Evolutionary conservation across 768 basidiomycete species (phyloP).

Genomic region (Rhodotorula kratochvilovae): DNA sequence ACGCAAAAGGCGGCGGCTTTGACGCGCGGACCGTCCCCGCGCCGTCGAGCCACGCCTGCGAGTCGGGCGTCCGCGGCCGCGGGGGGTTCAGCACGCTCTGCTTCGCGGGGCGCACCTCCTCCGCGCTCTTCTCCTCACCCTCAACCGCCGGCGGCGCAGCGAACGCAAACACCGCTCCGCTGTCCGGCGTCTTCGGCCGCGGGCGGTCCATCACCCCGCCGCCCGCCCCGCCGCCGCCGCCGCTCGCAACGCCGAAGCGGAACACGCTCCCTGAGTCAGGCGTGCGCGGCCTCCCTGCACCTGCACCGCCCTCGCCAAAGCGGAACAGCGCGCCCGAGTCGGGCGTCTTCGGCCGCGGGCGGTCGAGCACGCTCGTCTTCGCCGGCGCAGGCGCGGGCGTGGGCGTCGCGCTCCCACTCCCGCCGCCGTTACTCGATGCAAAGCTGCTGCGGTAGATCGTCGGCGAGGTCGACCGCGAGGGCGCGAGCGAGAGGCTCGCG

Average conservation of each 20-base stretch:
- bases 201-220: conserved; percentile 21
- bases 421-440: background rate
- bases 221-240: background rate
- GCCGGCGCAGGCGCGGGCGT: background rate
- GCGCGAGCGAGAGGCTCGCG: background rate
- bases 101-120: background rate
- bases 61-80: conserved; percentile 29
- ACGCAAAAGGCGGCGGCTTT: background rate
- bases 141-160: background rate
- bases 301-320: background rate
- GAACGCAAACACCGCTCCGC: conserved; percentile 7
- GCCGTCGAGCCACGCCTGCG: conserved; percentile 2
- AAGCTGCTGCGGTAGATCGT: background rate
- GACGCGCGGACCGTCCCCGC: background rate
- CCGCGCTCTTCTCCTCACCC: background rate
- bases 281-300: background rate
- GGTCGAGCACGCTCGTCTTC: conserved; percentile 11
- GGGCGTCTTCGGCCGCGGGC: conserved; percentile 25
- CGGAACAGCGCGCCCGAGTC: conserved; percentile 4
- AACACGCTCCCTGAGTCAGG: no score
- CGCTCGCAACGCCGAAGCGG: background rate
- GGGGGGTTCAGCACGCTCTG: conserved; percentile 14
- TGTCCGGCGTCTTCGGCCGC: conserved; percentile 24
- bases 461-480: background rate
- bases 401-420: background rate